Base-by-base conservation (phyloP, 1,139 yeast genomes). In the Meyerozyma athensensis region DNA sequence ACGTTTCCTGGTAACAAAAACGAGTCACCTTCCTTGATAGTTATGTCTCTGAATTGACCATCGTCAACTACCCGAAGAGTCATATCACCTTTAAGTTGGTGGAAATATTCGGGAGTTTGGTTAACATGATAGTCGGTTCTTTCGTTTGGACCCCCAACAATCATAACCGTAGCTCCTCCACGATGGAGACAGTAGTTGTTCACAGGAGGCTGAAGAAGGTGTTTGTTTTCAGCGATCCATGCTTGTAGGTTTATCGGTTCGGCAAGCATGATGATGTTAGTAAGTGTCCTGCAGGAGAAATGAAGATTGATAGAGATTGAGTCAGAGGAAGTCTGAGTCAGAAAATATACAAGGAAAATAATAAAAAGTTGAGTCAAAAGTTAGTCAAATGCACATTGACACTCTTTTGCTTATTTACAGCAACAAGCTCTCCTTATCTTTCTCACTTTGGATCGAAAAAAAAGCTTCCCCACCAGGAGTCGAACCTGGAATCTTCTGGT, bases 121-220 rank as follows among this genome's bases (percentile, higher is more conserved):
- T 90, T 90, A 38, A 90, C 77, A 55, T 90, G 97, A 58, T 86
- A 90, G 56, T 90, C 97, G 0, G 96, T 87, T 43, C 97, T 72
- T 52, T 82, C 95, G 58, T 90, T 90, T 2, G 97, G 97, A 0
- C 97, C 97, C 6, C 97, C 97, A 2, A 90, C 95, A 36, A 79
- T 77, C 97, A 90, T 90, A 33, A 87, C 86, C 1, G 97, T 89
- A 54, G 86, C 86, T 0, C 96, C 97, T 3, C 95, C 96, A 35
- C 89, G 72, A 56, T 90, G 96, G 23, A 89, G 77, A 54, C 97
- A 86, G 61, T 63, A 90, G 57, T 90, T 90, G 61, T 87, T 89
- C 19, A 90, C 96, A 1, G 97, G 97, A 2, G 97, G 97, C 56
- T 86, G 81, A 30, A 90, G 72, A 19, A 86, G 69, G 45, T 84